These are phyloP conservation scores for Capniomyces stellatus DNA, from an alignment of 371 early-diverging fungal genomes.

Conservation along the genomic window DNA sequence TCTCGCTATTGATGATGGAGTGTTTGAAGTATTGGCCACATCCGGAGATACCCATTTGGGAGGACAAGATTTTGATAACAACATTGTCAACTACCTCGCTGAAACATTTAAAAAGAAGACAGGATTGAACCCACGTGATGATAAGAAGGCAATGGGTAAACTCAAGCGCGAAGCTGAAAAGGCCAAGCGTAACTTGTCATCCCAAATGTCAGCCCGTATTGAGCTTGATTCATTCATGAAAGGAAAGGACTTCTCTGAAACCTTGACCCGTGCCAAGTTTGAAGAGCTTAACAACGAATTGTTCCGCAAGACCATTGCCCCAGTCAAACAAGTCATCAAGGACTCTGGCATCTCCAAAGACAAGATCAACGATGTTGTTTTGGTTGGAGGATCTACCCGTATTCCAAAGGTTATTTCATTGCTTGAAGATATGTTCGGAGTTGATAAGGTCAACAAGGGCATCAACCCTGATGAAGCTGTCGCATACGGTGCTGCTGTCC, in stretches of 20 bases:
- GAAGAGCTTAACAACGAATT: conserved; percentile 89
- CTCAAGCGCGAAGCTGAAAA: conserved; percentile 90
- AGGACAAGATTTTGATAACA: conserved; percentile 96
- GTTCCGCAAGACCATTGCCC: conserved; percentile 83
- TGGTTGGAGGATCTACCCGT: conserved; percentile 99
- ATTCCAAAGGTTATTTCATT: conserved; percentile 98
- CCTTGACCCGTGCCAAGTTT: conserved; percentile 92
- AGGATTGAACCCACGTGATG: conserved; percentile 40
- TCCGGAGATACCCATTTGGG: conserved; percentile 96
- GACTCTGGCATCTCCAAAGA: conserved; percentile 84
- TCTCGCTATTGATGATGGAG: conserved; percentile 81
- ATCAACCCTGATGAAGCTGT: conserved; percentile 98
- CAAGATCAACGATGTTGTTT: conserved; percentile 87
- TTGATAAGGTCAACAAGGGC: conserved; percentile 88
- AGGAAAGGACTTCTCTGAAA: conserved; percentile 79
- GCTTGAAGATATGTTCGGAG: conserved; percentile 91
- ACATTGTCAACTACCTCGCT: conserved; percentile 73
- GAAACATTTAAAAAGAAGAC: conserved; percentile 80
- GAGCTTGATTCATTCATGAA: conserved; percentile 85
- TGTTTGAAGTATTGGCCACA: conserved; percentile 86
- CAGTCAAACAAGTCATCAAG: conserved; percentile 86
- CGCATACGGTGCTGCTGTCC: conserved; percentile 97
- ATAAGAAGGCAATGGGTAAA: conserved; percentile 85
- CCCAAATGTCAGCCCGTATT: conserved; percentile 68
- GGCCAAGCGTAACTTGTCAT: conserved; percentile 88